Conservation (phyloP, 1,284 basidiomycete genomes). For the Fistulinella staudtii region DNA sequence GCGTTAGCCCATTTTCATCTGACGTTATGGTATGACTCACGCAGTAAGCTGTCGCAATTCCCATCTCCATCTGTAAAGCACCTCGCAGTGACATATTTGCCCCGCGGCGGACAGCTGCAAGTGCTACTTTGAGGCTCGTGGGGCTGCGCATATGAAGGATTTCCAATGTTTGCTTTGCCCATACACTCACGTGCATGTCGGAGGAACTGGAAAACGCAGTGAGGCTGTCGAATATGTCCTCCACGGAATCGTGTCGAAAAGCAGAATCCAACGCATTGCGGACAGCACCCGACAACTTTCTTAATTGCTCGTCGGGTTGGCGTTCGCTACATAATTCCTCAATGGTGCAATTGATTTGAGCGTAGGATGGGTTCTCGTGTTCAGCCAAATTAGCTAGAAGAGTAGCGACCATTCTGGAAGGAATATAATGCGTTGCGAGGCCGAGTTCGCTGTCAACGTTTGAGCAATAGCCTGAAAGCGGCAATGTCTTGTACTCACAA, state of each 20-base stretch:
- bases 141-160: conserved; percentile 74
- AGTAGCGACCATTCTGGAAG: conserved; percentile 67
- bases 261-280: conserved; percentile 76
- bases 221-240: conserved; percentile 66
- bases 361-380: conserved; percentile 50
- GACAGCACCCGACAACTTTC: conserved; percentile 57
- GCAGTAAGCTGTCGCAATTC: conserved; percentile 76
- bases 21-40: conserved; percentile 44
- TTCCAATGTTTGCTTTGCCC: conserved; percentile 71
- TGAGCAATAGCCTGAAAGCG: conserved; percentile 10
- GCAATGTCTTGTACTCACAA: conserved; percentile 56
- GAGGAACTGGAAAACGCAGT: conserved; percentile 42
- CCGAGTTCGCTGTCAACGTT: conserved; percentile 67
- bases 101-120: conserved; percentile 74
- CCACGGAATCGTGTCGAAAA: conserved; percentile 68
- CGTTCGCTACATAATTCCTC: conserved; percentile 66
- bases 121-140: conserved; percentile 84
- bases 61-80: conserved; percentile 77
- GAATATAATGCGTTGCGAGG: conserved; percentile 87
- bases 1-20: conserved; percentile 7
- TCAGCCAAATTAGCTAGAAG: conserved; percentile 61
- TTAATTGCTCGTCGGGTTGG: conserved; percentile 52
- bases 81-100: conserved; percentile 58
- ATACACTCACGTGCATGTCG: conserved; percentile 50
- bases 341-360: conserved; percentile 54